A percentile compares a stretch with the other conserved stretches of the same genome.
Conservation (phyloP, 345 rosid genomes). For the Linum trigynum region DNA sequence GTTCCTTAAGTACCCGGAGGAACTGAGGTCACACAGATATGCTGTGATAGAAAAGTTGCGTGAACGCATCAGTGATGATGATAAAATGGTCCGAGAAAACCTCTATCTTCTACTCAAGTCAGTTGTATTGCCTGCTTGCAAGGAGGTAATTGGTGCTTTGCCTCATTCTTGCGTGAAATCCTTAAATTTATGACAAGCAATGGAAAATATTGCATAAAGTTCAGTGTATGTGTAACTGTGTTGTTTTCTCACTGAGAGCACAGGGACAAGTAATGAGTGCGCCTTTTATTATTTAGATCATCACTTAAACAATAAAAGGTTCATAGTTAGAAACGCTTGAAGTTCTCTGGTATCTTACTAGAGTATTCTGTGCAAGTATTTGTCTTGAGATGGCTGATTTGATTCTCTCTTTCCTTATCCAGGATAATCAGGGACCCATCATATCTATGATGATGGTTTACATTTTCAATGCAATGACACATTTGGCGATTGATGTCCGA, state of each 20-base stretch:
- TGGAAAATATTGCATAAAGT: too few species aligned
- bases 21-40: slow-evolving; percentile 46
- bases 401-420: slow-evolving; percentile 23
- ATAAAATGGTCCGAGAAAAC: slow-evolving; percentile 47
- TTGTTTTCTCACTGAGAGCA: neutral
- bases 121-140: slow-evolving; percentile 52
- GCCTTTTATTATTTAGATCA: neutral
- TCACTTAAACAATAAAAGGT: neutral
- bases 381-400: neutral
- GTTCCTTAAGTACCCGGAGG: slow-evolving; percentile 51
- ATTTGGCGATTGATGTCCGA: slow-evolving; percentile 66
- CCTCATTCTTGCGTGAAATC: neutral
- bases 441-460: slow-evolving; percentile 64
- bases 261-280: neutral
- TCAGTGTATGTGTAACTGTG: too few species aligned
- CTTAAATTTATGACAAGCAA: neutral
- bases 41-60: slow-evolving; percentile 58
- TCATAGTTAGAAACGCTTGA: neutral
- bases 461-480: slow-evolving; percentile 70
- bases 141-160: slow-evolving; percentile 42
- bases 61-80: slow-evolving; percentile 60
- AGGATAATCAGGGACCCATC: slow-evolving; percentile 69
- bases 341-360: neutral
- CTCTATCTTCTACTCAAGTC: slow-evolving; percentile 51
- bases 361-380: neutral